Base-by-base conservation (phyloP, 305 asterid genomes). In the Solanum hybrid region DNA sequence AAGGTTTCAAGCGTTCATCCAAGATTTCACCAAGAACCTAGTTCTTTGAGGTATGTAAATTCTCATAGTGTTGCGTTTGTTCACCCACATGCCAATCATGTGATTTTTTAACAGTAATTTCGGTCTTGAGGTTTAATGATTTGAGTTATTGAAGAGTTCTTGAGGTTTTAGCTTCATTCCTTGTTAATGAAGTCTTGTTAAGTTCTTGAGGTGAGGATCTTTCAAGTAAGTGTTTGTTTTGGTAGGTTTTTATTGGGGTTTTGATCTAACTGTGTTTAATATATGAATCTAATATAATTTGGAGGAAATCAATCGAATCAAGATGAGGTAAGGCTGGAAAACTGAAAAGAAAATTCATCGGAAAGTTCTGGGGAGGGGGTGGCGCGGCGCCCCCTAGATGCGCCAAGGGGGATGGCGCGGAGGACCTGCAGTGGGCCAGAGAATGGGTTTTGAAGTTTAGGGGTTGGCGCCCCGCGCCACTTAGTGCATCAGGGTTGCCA, bases 381-480 rank as follows among this genome's bases (percentile, higher is more conserved):
- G 64, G 64, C 1, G 8, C 0, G 64, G 8, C 8, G 64, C 22
- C 0, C 64, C 64, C 64, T 7, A 45, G 64, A 14, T 14, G 22
- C 64, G 7, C 64, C 22, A 45, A 14, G 8, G 22, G 64, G 64
- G 64, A 5, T 45, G 64, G 64, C 1, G 1, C 14, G 8, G 64
- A 0, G 64, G 0, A 14, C n/a, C 7, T 51, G n/a, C 22, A 51
- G 22, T 51, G 22, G 3, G 0, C 22, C 8, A 14, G 22, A 51
- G 22, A 51, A 51, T 5, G 64, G 64, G 64, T 51, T 51, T 0
- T 51, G 22, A 51, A 51, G 64, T 5, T 51, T 51, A 2, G 9
- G 22, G 64, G 64, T 0, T 5, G 1, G 22, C 8, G 0, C n/a
- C n/a, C n/a, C 8, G 22, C 1, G 0, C 64, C 8, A 51, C 64